phyloP scores from a whole-genome alignment of 805 yeast genomes.

The Wickerhamia fluorescens region DNA sequence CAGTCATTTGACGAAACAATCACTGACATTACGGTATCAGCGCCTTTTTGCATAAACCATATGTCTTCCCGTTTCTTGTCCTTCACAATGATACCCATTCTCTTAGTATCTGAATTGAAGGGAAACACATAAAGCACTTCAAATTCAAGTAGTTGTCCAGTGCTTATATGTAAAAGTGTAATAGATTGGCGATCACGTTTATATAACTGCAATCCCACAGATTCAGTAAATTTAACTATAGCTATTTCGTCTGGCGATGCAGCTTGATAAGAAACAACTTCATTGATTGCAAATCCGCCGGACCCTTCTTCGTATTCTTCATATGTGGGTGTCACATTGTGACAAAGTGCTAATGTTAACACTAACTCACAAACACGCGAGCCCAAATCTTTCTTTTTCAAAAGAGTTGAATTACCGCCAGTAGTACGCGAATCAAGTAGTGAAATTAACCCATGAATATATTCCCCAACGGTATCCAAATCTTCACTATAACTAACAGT shows the following conservation, averaged over 20 bases:
- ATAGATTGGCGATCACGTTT: conserved; percentile 78
- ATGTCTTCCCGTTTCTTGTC: conserved; percentile 59
- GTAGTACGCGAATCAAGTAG: conserved; percentile 16
- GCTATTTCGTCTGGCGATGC: conserved; percentile 99
- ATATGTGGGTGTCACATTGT: conserved; percentile 90
- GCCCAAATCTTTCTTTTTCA: conserved; percentile 64
- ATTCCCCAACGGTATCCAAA: conserved; percentile 78
- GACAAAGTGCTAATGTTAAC: conserved; percentile 85
- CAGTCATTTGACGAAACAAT: conserved; percentile 87
- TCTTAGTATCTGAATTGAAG: conserved; percentile 87
- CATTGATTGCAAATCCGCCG: conserved; percentile 36
- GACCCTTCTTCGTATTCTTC: conserved; percentile 50
- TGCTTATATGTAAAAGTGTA: conserved; percentile 54
- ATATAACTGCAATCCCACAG: conserved; percentile 72
- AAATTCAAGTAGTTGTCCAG: conserved; percentile 46
- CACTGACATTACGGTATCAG: conserved; percentile 85
- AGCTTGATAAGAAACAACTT: conserved; percentile 70
- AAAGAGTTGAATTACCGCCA: conserved; percentile 16
- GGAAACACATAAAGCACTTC: conserved; percentile 84
- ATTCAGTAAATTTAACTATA: conserved; percentile 84
- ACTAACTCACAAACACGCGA: conserved; percentile 74
- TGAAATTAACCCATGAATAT: conserved; percentile 34
- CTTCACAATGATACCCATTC: conserved; percentile 87
- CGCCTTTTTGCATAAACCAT: conserved; percentile 91
- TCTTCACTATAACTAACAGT: conserved; percentile 89